Conservation (phyloP, 2,329 filamentous ascomycete genomes). For the Penicillium sp. region DNA sequence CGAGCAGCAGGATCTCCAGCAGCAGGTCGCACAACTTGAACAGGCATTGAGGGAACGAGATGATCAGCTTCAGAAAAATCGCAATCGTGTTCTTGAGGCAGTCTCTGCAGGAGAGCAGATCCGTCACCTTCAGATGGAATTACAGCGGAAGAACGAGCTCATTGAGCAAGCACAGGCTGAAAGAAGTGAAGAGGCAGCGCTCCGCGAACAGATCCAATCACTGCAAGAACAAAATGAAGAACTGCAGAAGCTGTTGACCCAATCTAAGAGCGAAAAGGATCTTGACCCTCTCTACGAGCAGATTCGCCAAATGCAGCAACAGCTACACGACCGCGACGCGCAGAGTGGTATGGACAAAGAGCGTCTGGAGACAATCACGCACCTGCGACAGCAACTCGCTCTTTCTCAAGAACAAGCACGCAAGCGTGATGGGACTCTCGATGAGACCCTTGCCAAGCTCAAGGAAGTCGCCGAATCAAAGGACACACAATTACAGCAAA, state of each 20-base stretch:
- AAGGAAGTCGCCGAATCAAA: constrained; percentile 34
- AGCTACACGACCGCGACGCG: constrained; percentile 29
- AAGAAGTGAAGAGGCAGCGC: constrained; percentile 22
- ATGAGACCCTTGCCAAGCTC: constrained; percentile 35
- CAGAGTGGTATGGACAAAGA: constrained; percentile 28
- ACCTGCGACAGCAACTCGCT: constrained; percentile 36
- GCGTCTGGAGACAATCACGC: constrained; percentile 32
- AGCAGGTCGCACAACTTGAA: constrained; percentile 34
- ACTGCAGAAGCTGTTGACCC: constrained; percentile 25
- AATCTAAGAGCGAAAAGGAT: constrained; percentile 22
- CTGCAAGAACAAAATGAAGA: constrained; percentile 32
- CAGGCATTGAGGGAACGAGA: constrained; percentile 36
- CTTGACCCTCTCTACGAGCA: constrained; percentile 32
- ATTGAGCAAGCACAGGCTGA: constrained; percentile 30
- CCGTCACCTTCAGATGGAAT: constrained; percentile 39
- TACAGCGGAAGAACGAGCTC: constrained; percentile 34
- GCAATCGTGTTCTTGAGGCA: constrained; percentile 34
- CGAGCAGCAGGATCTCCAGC: constrained; percentile 26
- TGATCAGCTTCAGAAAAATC: constrained; percentile 36
- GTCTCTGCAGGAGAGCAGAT: constrained; percentile 41
- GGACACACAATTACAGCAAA: constrained; percentile 37
- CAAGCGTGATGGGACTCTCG: constrained; percentile 36
- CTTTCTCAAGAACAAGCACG: constrained; percentile 35
- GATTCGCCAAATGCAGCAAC: constrained; percentile 34
- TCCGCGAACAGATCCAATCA: constrained; percentile 33